Base-by-base conservation (phyloP, 192 early-diverging fungal species). In the Mycoemilia scoparia region DNA sequence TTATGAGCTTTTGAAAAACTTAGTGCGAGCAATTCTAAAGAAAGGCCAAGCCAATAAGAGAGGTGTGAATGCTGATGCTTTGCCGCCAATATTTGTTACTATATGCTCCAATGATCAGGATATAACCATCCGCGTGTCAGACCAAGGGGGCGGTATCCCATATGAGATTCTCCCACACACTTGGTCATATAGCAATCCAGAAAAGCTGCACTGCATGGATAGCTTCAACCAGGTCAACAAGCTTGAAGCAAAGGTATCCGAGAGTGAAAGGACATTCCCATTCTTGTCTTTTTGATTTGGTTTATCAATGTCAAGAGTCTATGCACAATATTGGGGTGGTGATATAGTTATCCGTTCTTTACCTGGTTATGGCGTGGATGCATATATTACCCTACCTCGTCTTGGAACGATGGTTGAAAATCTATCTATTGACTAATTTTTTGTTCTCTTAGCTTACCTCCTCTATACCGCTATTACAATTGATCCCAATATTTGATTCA, bases 291-390 rank as follows among this genome's bases (percentile, higher is more conserved):
- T 89, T 32, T 87, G 92, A n/a, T 74, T 92, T 34, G 92, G 92
- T 0, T 51, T 92, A 51, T 79, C 86, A 0, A 79, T 96, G 78
- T 79, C 77, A 30, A 64, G 75, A 31, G 78, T 90, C 15, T 96
- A 91, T 60, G 79, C 84, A 2, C 79, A 87, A 49, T 96, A 93
- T 47, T 96, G 88, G 92, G 87, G 87, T 13, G 92, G 92, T 4
- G 67, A 67, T 14, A 64, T 96, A 20, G 70, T 70, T 13, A 55
- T 91, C 5, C 66, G 73, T 20, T 71, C 74, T 4, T 72, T 92
- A 77, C 73, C 84, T 26, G 88, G 84, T 3, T 83, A 75, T 36
- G 92, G 92, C 11, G 84, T 84, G 18, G 92, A 96, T 56, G 80
- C 78, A 1, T 96, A 91, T 50, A 72, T 92, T 15, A 70, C 65